Evolutionary conservation across 2,329 filamentous ascomycete species (phyloP).

Genomic region (Claviceps sp.): DNA sequence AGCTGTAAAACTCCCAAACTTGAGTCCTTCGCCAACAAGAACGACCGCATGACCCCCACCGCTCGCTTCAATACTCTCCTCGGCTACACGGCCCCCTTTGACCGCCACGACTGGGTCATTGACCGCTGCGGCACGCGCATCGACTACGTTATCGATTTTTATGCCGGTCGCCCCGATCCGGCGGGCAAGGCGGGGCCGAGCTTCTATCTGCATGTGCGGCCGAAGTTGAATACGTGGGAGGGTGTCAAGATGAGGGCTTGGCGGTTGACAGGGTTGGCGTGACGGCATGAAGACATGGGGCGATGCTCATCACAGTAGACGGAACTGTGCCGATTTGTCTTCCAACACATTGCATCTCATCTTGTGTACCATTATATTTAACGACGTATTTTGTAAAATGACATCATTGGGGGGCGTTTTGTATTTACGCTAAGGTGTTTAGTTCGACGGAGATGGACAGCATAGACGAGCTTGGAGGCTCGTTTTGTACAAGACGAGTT

Average conservation of each 20-base stretch:
- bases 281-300: conserved; percentile 2
- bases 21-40: conserved; percentile 68
- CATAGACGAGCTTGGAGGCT: background rate
- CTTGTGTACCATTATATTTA: no score
- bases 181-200: conserved; percentile 30
- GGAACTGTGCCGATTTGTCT: no score
- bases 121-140: conserved; percentile 76
- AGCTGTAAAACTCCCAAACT: conserved; percentile 64
- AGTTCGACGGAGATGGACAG: no score
- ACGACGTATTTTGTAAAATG: no score
- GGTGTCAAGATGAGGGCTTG: conserved; percentile 52
- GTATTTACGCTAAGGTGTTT: no score
- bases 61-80: conserved; percentile 71
- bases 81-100: conserved; percentile 87
- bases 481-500: background rate
- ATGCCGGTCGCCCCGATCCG: conserved; percentile 50
- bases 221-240: conserved; percentile 56
- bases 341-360: no score
- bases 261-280: conserved; percentile 37
- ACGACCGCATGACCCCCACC: conserved; percentile 58
- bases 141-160: conserved; percentile 98
- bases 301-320: background rate
- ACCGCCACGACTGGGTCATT: conserved; percentile 94
- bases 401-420: no score
- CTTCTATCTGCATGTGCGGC: conserved; percentile 55